phyloP scores from a whole-genome alignment of 768 basidiomycete genomes.

The Lentinula boryana region DNA sequence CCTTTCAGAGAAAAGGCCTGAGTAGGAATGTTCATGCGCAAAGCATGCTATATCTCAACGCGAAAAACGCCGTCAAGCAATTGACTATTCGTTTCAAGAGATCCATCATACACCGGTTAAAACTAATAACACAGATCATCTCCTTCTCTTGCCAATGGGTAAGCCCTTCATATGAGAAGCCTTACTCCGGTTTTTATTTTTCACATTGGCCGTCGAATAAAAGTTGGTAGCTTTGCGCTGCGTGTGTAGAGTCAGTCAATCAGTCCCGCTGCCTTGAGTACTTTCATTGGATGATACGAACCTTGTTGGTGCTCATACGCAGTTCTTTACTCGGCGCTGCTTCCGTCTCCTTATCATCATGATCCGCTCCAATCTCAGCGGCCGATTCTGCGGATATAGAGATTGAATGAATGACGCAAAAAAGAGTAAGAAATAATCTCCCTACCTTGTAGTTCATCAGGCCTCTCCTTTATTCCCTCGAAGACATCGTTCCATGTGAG shows the following conservation, averaged over 20 bases:
- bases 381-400: not conserved
- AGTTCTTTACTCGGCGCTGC: constrained; percentile 45
- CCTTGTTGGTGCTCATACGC: constrained; percentile 95
- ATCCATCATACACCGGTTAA: too few species aligned
- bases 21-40: too few species aligned
- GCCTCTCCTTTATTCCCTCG: constrained; percentile 42
- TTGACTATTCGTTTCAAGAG: too few species aligned
- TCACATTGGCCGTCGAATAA: constrained; percentile 79
- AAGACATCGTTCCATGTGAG: constrained; percentile 89
- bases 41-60: too few species aligned
- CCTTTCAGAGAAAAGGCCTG: too few species aligned
- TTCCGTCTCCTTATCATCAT: constrained; percentile 9
- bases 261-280: not conserved
- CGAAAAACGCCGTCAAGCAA: too few species aligned
- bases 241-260: not conserved
- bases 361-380: constrained; percentile 5
- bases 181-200: constrained; percentile 76
- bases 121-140: not conserved
- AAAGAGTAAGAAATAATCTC: not conserved
- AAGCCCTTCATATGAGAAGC: constrained; percentile 54
- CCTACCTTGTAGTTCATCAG: not conserved
- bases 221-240: constrained; percentile 89
- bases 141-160: constrained; percentile 36
- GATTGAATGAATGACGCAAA: not conserved
- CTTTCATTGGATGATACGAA: constrained; percentile 18